Conservation (phyloP, 2,329 filamentous ascomycete genomes). For the Pestalotiopsis sp. region DNA sequence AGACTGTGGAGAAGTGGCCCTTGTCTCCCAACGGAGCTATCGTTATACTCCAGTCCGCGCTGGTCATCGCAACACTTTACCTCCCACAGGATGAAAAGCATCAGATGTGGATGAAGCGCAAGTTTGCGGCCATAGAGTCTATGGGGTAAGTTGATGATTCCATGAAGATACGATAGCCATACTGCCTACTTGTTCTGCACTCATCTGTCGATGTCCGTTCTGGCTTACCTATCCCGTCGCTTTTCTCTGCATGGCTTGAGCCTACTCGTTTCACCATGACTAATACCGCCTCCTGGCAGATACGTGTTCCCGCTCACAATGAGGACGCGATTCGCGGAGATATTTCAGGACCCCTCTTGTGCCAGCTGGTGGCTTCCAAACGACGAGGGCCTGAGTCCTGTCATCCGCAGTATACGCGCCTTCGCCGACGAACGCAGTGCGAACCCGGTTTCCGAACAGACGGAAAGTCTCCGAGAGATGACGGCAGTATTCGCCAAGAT, state of each 20-base stretch:
- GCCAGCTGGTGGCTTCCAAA: constrained; percentile 89
- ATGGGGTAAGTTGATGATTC: constrained; percentile 65
- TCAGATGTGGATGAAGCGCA: constrained; percentile 77
- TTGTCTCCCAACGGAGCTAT: constrained; percentile 70
- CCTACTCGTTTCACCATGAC: constrained; percentile 3
- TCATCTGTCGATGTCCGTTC: too few species aligned
- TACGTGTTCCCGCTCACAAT: constrained; percentile 81
- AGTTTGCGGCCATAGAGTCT: constrained; percentile 77
- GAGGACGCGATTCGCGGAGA: constrained; percentile 72
- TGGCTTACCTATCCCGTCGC: too few species aligned
- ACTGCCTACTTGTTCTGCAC: too few species aligned
- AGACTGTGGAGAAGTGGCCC: constrained; percentile 75
- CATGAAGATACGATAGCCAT: neutral
- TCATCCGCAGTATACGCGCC: constrained; percentile 75
- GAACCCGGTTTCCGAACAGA: constrained; percentile 57
- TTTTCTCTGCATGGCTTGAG: too few species aligned
- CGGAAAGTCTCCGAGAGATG: constrained; percentile 73
- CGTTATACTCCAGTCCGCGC: constrained; percentile 72
- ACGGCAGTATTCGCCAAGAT: constrained; percentile 72
- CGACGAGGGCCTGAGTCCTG: constrained; percentile 72
- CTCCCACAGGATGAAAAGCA: constrained; percentile 75
- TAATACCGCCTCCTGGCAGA: constrained; percentile 47
- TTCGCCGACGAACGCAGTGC: constrained; percentile 80
- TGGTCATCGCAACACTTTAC: constrained; percentile 78
- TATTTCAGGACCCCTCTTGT: constrained; percentile 74